phyloP scores from a whole-genome alignment of 805 yeast genomes.

The Ogataea sp. region DNA sequence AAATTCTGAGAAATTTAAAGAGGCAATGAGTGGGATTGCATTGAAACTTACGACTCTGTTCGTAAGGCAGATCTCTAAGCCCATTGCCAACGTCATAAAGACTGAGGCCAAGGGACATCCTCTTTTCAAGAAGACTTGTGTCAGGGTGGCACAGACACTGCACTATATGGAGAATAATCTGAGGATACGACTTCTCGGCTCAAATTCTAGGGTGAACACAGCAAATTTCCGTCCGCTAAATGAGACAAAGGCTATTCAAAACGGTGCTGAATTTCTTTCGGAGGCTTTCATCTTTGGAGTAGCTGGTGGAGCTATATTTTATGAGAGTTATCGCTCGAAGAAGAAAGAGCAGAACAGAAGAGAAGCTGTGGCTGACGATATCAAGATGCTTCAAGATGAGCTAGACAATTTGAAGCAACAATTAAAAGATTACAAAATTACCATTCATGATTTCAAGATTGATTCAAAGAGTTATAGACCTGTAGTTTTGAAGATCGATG shows the following conservation, averaged over 20 bases:
- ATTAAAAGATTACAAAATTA: conserved; percentile 30
- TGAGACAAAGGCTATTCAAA: conserved; percentile 74
- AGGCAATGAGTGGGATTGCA: conserved; percentile 65
- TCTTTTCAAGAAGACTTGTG: conserved; percentile 52
- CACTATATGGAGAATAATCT: conserved; percentile 59
- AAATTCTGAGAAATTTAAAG: no score
- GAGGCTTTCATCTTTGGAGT: conserved; percentile 74
- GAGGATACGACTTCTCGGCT: conserved; percentile 53
- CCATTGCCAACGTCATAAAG: conserved; percentile 64
- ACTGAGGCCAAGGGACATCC: conserved; percentile 71
- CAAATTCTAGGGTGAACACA: conserved; percentile 27
- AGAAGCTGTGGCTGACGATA: conserved; percentile 66
- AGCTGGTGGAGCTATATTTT: conserved; percentile 68
- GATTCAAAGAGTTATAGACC: conserved; percentile 42
- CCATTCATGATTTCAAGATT: conserved; percentile 37
- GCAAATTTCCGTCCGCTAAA: conserved; percentile 64
- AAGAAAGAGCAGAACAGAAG: conserved; percentile 54
- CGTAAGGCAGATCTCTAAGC: conserved; percentile 71
- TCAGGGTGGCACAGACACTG: conserved; percentile 60
- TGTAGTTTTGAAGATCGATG: conserved; percentile 30
- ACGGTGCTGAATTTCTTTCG: conserved; percentile 72
- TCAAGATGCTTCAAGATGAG: conserved; percentile 60
- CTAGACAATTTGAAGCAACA: conserved; percentile 48
- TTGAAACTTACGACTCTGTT: conserved; percentile 65
- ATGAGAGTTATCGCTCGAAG: conserved; percentile 62